Percentiles rank a stretch among this genome's conserved stretches.
These are phyloP conservation scores for Geum urbanum DNA, from an alignment of 306 rosid species.

Conservation along the genomic window DNA sequence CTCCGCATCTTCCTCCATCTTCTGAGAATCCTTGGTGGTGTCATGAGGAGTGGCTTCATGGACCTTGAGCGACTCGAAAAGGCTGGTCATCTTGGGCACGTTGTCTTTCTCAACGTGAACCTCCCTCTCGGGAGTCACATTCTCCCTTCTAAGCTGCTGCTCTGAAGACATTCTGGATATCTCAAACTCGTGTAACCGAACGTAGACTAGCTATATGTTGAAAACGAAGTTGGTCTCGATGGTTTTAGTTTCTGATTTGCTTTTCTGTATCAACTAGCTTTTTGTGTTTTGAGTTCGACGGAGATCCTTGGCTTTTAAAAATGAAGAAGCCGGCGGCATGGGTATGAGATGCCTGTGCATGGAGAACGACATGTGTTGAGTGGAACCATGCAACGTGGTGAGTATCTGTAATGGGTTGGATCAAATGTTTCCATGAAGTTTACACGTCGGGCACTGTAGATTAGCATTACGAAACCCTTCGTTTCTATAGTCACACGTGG, in stretches of 20 bases:
- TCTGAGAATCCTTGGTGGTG: neutral
- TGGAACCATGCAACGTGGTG: constrained; percentile 38
- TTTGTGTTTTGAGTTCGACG: neutral
- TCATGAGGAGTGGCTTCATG: neutral
- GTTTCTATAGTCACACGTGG: constrained; percentile 24
- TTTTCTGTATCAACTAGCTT: neutral
- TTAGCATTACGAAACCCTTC: neutral
- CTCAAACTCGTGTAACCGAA: neutral
- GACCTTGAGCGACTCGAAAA: constrained; percentile 47
- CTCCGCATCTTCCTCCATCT: neutral
- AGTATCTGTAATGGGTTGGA: constrained; percentile 27
- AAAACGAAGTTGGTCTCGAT: neutral
- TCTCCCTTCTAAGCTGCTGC: constrained; percentile 46
- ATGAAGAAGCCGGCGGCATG: constrained; percentile 25
- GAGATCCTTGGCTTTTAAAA: constrained; percentile 9
- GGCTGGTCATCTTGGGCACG: constrained; percentile 54
- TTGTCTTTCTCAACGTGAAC: constrained; percentile 33
- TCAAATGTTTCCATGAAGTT: neutral
- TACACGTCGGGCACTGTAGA: constrained; percentile 12
- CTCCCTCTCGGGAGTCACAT: constrained; percentile 39
- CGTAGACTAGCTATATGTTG: neutral
- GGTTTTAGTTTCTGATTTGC: neutral
- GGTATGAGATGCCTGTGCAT: constrained; percentile 38
- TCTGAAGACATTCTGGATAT: constrained; percentile 49
- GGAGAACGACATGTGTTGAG: constrained; percentile 40